phyloP scores from a whole-genome alignment of 306 rosid species.

The Medicago truncatula region MtrunA17r5.0-ANR NC_053046.1:43160501-43161000 shows the following conservation, averaged over 20 bases:
- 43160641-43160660: rapidly evolving
- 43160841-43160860: background rate
- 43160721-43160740: background rate
- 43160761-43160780: constrained; percentile 82
- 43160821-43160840: background rate
- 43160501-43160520: constrained; percentile 73
- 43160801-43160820: constrained; percentile 4
- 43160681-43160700: background rate
- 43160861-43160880: background rate
- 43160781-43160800: constrained; percentile 65
- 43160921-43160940: background rate
- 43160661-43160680: background rate
- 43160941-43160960: background rate
- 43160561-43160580: constrained; percentile 64
- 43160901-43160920: constrained; percentile 42
- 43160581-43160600: constrained; percentile 36
- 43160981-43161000: background rate
- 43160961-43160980: background rate
- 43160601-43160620: background rate
- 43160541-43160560: constrained; percentile 67
- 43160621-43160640: background rate
- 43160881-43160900: background rate
- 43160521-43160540: constrained; percentile 70
- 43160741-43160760: constrained; percentile 32
- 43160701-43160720: background rate